Base-by-base conservation (phyloP, 163 green algal genomes). In the Chlorella variabilis region DNA sequence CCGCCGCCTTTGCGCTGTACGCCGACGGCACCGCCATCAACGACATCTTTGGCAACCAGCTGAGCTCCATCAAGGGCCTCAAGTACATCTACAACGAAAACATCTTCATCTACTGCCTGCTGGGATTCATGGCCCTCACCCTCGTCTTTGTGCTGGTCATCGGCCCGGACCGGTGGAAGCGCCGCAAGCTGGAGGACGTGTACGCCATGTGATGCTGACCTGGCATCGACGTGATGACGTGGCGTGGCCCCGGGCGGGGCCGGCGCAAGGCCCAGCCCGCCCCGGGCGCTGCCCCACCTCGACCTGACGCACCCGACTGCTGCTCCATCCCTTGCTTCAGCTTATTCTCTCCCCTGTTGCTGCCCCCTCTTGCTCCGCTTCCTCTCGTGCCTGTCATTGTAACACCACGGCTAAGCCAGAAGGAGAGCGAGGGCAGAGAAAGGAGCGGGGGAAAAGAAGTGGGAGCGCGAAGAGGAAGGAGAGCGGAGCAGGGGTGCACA, bases 1-100 rank as follows among this genome's bases (percentile, higher is more conserved):
- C 95, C 2, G 81, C 91, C 62, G 96, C 95, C 0, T 99, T 99
- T 87, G 90, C 90, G 31, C 85, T 93, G 39, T 99, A 99, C 77
- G 96, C 95, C 20, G 87, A 93, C 83, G 87, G 90, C 49, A 98
- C 95, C 1, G 86, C 87, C 49, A 95, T 99, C 33, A 86, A 93
- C 25, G 88, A 97, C 49, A 96, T 99, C 34, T 99, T 82, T 76
- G 48, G 62, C 49, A 71, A 58, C 39, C 29, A 59, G 48, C 38
- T 82, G 49, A 75, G 41, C 42, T 45, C 41, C 42, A 59, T 75
- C 41, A 25, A 69, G 58, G 94, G 94, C 33, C 87, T 98, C 39
- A 83, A 82, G 31, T 95, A 92, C 76, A 82, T 98, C 45, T 98
- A 97, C 87, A 91, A 85, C 56, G 87, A 93, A 81, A 96, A 97